Evolutionary conservation across 139 green algal species (phyloP).

Genomic region (Nannochloris sp.): DNA sequence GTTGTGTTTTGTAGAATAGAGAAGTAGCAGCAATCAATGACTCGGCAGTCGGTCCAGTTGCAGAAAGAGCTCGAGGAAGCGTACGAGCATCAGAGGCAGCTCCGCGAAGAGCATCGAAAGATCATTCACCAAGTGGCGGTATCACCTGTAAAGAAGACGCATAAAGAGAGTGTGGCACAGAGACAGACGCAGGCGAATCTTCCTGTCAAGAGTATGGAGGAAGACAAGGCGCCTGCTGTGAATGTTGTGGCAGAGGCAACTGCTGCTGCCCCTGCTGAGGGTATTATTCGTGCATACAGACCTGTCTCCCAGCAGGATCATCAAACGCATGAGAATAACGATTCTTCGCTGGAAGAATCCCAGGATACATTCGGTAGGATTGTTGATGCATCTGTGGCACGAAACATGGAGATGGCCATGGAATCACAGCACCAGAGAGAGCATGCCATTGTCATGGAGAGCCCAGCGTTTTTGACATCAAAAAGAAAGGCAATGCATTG

Average conservation of each 20-base stretch:
- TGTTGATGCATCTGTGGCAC: constrained; percentile 1
- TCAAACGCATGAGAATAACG: too few relatives aligned
- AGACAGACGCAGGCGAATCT: neutral
- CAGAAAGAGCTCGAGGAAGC: neutral
- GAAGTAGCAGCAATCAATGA: too few relatives aligned
- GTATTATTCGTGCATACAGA: neutral
- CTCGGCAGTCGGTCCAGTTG: neutral
- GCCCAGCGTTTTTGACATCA: constrained; percentile 16
- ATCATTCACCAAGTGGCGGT: neutral
- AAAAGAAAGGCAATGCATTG: constrained; percentile 13
- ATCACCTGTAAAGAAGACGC: neutral
- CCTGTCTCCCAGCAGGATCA: neutral
- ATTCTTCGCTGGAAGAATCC: neutral
- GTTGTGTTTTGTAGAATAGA: too few relatives aligned
- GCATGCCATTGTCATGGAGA: neutral
- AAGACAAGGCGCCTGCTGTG: too few relatives aligned
- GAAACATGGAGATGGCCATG: neutral
- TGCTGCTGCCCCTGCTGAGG: neutral
- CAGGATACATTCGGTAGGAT: constrained; percentile 3
- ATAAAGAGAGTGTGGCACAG: neutral
- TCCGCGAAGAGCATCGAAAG: neutral
- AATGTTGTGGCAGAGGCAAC: too few relatives aligned
- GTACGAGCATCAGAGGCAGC: neutral
- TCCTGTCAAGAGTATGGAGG: too few relatives aligned
- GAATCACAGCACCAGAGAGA: neutral